Evolutionary conservation across 179 eudicot genomes (phyloP).

Genomic region (Corrigiola litoralis): DNA sequence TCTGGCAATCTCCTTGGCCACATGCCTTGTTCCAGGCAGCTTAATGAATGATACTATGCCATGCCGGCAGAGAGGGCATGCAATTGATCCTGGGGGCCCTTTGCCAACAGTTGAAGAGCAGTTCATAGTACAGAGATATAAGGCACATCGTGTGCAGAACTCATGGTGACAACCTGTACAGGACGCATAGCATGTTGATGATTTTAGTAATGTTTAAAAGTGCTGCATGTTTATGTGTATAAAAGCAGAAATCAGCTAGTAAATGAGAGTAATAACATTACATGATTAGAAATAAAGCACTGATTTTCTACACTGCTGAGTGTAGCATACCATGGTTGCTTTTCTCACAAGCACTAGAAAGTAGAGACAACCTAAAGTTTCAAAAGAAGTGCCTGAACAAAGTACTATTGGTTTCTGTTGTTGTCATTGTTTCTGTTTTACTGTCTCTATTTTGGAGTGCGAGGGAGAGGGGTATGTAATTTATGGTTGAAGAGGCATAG

Average conservation of each 20-base stretch:
- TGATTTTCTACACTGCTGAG: too few species aligned
- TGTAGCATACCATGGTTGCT: too few species aligned
- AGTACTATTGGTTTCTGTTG: too few species aligned
- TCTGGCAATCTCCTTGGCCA: constrained; percentile 40
- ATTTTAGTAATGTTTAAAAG: background rate
- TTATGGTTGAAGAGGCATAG: too few species aligned
- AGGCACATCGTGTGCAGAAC: constrained; percentile 78
- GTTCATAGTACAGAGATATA: constrained; percentile 78
- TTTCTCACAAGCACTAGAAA: too few species aligned
- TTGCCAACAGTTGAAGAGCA: constrained; percentile 37
- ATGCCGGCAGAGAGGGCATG: constrained; percentile 80
- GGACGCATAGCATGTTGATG: background rate
- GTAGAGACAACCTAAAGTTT: too few species aligned
- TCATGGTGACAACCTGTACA: constrained; percentile 74
- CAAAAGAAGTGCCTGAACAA: too few species aligned
- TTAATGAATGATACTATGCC: constrained; percentile 75
- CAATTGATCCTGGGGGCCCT: constrained; percentile 69
- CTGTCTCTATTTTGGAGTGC: too few species aligned
- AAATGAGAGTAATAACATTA: too few species aligned
- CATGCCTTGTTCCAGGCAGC: constrained; percentile 41
- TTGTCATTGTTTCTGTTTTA: too few species aligned
- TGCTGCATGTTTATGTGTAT: background rate
- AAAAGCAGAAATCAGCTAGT: background rate
- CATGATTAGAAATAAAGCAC: too few species aligned
- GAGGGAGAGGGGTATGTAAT: too few species aligned